phyloP scores from a whole-genome alignment of 352 stramenopile species.

The Phytophthora hibernalis region DNA sequence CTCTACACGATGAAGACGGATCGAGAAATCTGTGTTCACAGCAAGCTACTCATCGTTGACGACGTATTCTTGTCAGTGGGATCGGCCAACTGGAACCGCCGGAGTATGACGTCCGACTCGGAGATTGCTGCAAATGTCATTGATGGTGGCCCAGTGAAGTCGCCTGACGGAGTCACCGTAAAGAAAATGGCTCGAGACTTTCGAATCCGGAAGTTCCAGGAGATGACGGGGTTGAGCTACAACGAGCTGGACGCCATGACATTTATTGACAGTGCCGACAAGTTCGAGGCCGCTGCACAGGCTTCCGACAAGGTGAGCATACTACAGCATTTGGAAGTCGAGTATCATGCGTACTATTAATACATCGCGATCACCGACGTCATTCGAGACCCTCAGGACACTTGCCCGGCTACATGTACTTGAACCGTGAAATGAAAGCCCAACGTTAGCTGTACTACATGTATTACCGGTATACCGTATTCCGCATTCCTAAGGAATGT shows the following conservation, averaged over 20 bases:
- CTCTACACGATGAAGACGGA: conserved; percentile 46
- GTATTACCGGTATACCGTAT: too few species aligned
- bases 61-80: conserved; percentile 64
- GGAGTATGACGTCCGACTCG: conserved; percentile 49
- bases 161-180: conserved; percentile 37
- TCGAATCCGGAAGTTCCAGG: conserved; percentile 64
- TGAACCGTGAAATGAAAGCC: not conserved
- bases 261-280: conserved; percentile 44
- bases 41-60: conserved; percentile 58
- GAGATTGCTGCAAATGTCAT: conserved; percentile 61
- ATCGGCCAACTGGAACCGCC: conserved; percentile 66
- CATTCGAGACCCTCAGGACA: conserved; percentile 16
- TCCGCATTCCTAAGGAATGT: too few species aligned
- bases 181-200: conserved; percentile 52
- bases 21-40: conserved; percentile 56
- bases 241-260: conserved; percentile 50
- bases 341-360: conserved; percentile 15
- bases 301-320: conserved; percentile 27
- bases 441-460: too few species aligned
- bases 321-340: conserved; percentile 23
- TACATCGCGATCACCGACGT: conserved; percentile 6
- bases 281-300: conserved; percentile 35
- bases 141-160: conserved; percentile 33
- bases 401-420: not conserved
- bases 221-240: conserved; percentile 52